These are phyloP conservation scores for Mortierella sp. DNA, from an alignment of 371 early-diverging fungal species.

Conservation along the genomic window DNA sequence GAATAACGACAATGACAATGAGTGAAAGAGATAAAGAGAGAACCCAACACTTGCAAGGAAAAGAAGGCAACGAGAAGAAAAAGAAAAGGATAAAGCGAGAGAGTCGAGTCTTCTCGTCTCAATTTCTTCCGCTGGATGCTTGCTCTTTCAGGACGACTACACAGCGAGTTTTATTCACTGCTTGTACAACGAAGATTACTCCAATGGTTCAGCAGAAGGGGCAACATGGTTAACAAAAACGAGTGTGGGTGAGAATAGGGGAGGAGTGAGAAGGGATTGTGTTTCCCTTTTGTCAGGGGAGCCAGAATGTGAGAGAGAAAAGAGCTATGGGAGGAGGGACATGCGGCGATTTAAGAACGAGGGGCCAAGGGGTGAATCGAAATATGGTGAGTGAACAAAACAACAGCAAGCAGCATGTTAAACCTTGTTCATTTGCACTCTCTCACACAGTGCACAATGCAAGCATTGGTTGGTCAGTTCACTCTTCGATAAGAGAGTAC, in stretches of 20 bases:
- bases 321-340: background rate
- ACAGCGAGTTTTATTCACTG: background rate
- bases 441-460: background rate
- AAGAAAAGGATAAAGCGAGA: background rate
- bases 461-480: background rate
- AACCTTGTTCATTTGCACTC: background rate
- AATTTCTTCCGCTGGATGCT: background rate
- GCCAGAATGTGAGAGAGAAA: background rate
- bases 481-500: background rate
- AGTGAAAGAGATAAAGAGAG: background rate
- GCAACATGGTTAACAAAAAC: background rate
- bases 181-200: background rate
- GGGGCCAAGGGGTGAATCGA: constrained; percentile 17
- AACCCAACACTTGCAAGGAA: background rate
- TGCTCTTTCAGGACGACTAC: background rate
- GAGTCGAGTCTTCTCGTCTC: background rate
- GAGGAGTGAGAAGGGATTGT: background rate
- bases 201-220: background rate
- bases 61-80: background rate
- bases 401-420: background rate
- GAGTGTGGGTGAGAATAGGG: background rate
- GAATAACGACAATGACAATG: background rate
- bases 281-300: background rate
- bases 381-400: background rate
- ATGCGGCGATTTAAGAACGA: constrained; percentile 9